Evolutionary conservation across 2,329 filamentous ascomycete genomes (phyloP).

Genomic region (Geosmithia morbida): DNA sequence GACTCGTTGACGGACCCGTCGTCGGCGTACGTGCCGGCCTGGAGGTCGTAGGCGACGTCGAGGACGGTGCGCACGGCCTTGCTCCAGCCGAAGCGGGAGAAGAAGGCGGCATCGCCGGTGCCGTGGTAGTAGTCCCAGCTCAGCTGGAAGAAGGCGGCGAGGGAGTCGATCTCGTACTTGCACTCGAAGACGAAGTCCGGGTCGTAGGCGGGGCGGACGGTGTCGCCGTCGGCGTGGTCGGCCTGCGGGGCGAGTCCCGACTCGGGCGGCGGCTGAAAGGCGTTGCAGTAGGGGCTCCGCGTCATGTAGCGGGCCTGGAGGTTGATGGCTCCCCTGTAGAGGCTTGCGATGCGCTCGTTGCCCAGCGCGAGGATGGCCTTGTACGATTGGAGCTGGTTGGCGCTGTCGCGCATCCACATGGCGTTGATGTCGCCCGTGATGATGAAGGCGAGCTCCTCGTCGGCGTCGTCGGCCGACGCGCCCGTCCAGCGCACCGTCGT

Average conservation of each 20-base stretch:
- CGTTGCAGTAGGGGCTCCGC: conserved; percentile 74
- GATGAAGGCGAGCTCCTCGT: conserved; percentile 64
- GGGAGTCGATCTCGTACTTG: conserved; percentile 88
- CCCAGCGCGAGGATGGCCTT: conserved; percentile 44
- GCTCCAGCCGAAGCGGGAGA: conserved; percentile 59
- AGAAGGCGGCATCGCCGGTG: conserved; percentile 60
- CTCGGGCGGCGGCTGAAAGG: conserved; percentile 77
- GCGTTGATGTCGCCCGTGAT: conserved; percentile 85
- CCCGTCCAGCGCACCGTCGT: conserved; percentile 60
- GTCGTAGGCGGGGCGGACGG: conserved; percentile 49
- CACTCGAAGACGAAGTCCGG: conserved; percentile 72
- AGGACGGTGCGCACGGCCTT: conserved; percentile 57
- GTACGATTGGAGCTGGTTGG: conserved; percentile 67
- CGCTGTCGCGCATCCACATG: conserved; percentile 84
- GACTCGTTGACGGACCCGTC: conserved; percentile 38
- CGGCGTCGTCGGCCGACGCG: conserved; percentile 34
- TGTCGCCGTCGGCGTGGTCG: conserved; percentile 24
- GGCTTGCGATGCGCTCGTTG: conserved; percentile 35
- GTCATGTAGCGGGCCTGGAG: conserved; percentile 59
- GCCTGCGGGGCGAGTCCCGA: conserved; percentile 23
- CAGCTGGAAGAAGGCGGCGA: conserved; percentile 75
- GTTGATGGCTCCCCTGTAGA: conserved; percentile 65
- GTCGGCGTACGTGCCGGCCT: conserved; percentile 55
- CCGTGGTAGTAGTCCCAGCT: conserved; percentile 65
- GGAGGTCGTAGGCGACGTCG: conserved; percentile 51